These are phyloP conservation scores for Dactylellina leptospora DNA, from an alignment of 2,329 filamentous ascomycete genomes.

Conservation along the genomic window DNA sequence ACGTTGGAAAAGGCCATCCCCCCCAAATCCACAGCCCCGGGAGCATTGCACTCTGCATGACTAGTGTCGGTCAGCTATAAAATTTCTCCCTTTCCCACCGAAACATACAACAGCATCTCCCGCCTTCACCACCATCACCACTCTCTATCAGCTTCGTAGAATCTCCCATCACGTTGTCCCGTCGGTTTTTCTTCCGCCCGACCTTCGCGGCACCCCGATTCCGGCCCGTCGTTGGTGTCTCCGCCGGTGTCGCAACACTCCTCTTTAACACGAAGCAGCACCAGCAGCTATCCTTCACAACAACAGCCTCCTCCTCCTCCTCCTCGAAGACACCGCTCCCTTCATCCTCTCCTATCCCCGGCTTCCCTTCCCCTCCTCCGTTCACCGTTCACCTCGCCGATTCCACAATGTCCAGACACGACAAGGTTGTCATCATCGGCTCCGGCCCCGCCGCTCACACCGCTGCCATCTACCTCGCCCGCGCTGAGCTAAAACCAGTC, in stretches of 20 bases:
- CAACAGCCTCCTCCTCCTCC: conserved; percentile 6
- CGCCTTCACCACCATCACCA: not conserved
- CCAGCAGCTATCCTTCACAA: not conserved
- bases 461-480: conserved; percentile 92
- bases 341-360: conserved; percentile 8
- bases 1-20: too few relatives aligned
- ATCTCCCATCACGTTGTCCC: conserved; percentile 55
- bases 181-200: conserved; percentile 51
- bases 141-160: not conserved
- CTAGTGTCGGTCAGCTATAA: not conserved
- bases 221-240: conserved; percentile 55
- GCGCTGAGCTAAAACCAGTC: conserved; percentile 92
- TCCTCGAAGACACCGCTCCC: not conserved
- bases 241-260: conserved; percentile 53
- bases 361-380: conserved; percentile 10
- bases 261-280: conserved; percentile 38
- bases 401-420: conserved; percentile 75
- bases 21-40: too few relatives aligned
- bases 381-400: not conserved
- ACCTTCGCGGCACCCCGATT: conserved; percentile 47
- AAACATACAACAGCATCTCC: not conserved
- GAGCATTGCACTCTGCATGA: too few relatives aligned
- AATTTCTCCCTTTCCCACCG: too few relatives aligned
- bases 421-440: conserved; percentile 90
- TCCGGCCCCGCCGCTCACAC: conserved; percentile 98